Evolutionary conservation across 164 flowering plant species (phyloP).

Genomic region (Kingdonia uniflora): DNA sequence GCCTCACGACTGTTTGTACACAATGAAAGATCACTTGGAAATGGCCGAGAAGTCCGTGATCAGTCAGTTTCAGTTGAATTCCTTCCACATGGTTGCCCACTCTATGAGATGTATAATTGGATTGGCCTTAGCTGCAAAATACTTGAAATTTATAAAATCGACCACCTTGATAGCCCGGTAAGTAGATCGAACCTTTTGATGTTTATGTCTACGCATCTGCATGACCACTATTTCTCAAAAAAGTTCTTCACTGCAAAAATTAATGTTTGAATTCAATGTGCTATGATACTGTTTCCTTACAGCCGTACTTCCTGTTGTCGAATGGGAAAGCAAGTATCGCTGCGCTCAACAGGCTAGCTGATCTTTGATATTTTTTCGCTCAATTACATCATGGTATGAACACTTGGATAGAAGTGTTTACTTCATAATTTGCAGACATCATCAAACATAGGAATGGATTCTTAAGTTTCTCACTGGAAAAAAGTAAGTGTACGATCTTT

Average conservation of each 20-base stretch:
- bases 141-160: constrained; percentile 39
- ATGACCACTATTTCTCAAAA: too few relatives aligned
- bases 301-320: constrained; percentile 52
- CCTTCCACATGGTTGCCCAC: constrained; percentile 78
- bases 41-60: constrained; percentile 63
- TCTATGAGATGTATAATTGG: constrained; percentile 70
- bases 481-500: constrained; percentile 31
- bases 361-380: constrained; percentile 43
- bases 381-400: constrained; percentile 90
- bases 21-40: constrained; percentile 56
- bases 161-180: constrained; percentile 69
- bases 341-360: constrained; percentile 42
- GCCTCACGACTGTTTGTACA: constrained; percentile 61
- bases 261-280: too few relatives aligned
- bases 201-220: too few relatives aligned
- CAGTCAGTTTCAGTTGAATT: constrained; percentile 28
- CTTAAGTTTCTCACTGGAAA: constrained; percentile 36
- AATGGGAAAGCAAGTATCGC: constrained; percentile 28
- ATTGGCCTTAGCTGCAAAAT: constrained; percentile 60
- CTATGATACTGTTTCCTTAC: constrained; percentile 1
- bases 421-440: constrained; percentile 56
- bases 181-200: constrained; percentile 13
- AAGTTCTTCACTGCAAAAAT: too few relatives aligned
- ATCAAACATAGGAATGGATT: constrained; percentile 60
- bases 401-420: constrained; percentile 70